These are phyloP conservation scores for Ceratorhiza oryzae-sativae DNA, from an alignment of 1,284 basidiomycete species.

Conservation along the genomic window DNA sequence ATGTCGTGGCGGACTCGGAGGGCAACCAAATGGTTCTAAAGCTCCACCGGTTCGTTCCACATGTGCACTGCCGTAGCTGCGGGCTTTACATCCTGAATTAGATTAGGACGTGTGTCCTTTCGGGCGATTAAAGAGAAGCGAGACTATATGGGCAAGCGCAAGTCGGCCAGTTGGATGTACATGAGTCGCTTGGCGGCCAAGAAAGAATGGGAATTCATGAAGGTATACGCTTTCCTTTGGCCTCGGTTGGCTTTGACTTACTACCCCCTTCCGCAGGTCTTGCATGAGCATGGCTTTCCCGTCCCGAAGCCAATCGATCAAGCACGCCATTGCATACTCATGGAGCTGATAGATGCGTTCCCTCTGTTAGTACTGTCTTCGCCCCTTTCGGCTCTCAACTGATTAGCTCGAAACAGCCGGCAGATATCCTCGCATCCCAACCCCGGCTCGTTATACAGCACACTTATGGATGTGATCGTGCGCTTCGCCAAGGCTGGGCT, in stretches of 20 bases:
- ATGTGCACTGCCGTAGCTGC: neutral
- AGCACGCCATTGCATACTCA: slow-evolving; percentile 91
- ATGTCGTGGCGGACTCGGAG: slow-evolving; percentile 86
- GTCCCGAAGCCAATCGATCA: slow-evolving; percentile 95
- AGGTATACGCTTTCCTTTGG: slow-evolving; percentile 59
- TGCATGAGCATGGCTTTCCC: slow-evolving; percentile 94
- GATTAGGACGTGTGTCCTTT: slow-evolving; percentile 95
- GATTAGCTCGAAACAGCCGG: slow-evolving; percentile 61
- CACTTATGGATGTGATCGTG: slow-evolving; percentile 95
- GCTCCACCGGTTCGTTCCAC: slow-evolving; percentile 74
- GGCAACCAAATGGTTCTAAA: slow-evolving; percentile 90
- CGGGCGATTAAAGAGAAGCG: slow-evolving; percentile 96
- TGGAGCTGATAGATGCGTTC: slow-evolving; percentile 95
- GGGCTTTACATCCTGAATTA: slow-evolving; percentile 48
- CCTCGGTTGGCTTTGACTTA: neutral
- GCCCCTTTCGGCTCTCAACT: slow-evolving; percentile 41
- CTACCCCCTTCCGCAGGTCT: slow-evolving; percentile 57
- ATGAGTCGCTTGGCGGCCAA: slow-evolving; percentile 96
- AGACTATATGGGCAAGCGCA: slow-evolving; percentile 95
- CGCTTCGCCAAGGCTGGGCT: slow-evolving; percentile 91
- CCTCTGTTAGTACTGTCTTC: slow-evolving; percentile 70
- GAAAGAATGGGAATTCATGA: slow-evolving; percentile 99
- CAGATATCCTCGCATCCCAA: slow-evolving; percentile 85
- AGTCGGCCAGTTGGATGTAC: slow-evolving; percentile 99
- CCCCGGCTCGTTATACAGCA: slow-evolving; percentile 89